Conservation (phyloP, 257 asterid genomes). For the Solanum sejunctum region DNA sequence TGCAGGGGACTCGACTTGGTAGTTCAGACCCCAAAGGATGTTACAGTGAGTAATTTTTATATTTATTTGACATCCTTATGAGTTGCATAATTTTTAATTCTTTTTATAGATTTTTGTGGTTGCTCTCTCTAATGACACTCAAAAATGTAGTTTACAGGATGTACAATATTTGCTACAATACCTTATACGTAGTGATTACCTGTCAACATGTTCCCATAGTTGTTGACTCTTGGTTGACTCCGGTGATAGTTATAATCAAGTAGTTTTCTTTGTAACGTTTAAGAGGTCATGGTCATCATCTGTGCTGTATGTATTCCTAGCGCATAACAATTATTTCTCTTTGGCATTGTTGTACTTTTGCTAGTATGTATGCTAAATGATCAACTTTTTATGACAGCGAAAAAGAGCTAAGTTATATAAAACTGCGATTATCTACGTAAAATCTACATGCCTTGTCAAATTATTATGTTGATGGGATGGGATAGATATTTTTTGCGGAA, state of each 20-base stretch:
- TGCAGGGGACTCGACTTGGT: constrained; percentile 99
- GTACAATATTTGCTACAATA: neutral
- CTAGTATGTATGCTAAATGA: neutral
- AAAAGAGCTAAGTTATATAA: neutral
- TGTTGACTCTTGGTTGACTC: neutral
- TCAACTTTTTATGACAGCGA: neutral
- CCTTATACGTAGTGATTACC: neutral
- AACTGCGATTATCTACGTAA: neutral
- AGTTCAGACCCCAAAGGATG: constrained; percentile 99
- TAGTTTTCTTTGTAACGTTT: neutral
- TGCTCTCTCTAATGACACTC: neutral
- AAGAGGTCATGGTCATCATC: neutral
- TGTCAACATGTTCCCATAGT: neutral
- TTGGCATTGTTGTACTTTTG: neutral
- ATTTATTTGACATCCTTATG: constrained; percentile 1
- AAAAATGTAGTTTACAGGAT: neutral
- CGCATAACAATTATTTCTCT: neutral
- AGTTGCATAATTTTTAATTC: neutral
- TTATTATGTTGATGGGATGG: neutral
- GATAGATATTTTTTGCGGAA: neutral
- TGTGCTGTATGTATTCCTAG: neutral
- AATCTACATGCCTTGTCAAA: neutral
- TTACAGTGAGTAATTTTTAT: constrained; percentile 62
- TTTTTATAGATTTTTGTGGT: neutral
- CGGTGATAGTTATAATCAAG: neutral